phyloP scores from a whole-genome alignment of 139 green algal genomes.

The Desmodesmus armatus region DNA sequence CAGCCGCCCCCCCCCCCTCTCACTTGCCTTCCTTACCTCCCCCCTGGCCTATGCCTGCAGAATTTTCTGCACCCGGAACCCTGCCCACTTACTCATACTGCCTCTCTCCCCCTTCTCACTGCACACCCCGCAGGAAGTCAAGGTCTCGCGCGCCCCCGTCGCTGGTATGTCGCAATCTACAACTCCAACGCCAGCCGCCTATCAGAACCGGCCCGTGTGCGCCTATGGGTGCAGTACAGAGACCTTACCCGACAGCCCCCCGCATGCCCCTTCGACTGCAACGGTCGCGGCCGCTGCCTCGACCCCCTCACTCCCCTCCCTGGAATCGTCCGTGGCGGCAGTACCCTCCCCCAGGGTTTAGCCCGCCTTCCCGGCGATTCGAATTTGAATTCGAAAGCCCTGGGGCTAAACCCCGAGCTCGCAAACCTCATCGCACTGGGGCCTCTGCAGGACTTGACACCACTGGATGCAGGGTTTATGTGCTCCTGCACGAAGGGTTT shows the following conservation, averaged over 20 bases:
- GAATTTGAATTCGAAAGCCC: too few relatives aligned
- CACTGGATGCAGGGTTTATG: constrained; percentile 29
- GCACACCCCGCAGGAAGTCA: too few relatives aligned
- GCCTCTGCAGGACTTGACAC: constrained; percentile 10
- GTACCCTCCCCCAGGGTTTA: too few relatives aligned
- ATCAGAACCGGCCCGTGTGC: not conserved
- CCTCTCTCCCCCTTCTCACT: too few relatives aligned
- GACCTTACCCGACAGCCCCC: constrained; percentile 1
- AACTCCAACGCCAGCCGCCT: constrained; percentile 28
- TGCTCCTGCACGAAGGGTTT: constrained; percentile 19
- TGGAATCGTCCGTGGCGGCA: too few relatives aligned
- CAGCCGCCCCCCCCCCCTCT: not conserved
- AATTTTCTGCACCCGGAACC: too few relatives aligned
- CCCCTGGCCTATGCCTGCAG: not conserved
- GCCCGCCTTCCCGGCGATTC: not conserved
- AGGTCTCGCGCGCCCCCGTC: too few relatives aligned
- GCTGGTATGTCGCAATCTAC: constrained; percentile 46
- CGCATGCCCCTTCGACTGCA: constrained; percentile 38
- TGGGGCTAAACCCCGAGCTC: too few relatives aligned
- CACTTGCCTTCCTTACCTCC: not conserved
- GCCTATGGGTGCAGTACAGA: constrained; percentile 8
- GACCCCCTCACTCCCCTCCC: constrained; percentile 8
- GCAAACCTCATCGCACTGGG: not conserved
- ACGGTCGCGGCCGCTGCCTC: not conserved
- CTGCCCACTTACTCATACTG: too few relatives aligned